Evolutionary conservation across 805 yeast species (phyloP), one percentile per base, ranked within the genome.

Genomic region (Hemisphaericaspora nanyangensis): DNA sequence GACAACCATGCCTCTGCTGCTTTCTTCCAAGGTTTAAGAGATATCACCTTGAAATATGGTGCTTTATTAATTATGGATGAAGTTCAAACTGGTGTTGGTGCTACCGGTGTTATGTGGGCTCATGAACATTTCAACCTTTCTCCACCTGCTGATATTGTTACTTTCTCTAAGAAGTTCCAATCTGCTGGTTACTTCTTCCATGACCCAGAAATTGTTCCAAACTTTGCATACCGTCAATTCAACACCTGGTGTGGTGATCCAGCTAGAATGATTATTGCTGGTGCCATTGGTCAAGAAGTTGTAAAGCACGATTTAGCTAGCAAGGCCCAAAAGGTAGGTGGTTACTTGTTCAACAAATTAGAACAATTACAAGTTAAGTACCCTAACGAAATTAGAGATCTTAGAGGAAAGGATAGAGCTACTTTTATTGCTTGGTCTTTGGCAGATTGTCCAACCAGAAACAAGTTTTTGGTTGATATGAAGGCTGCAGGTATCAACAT

Each of bases 211-310:
- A 65, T 85, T 44, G 72, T 82, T 50, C 95, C 95, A 55, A 72
- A 79, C 63, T 61, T 65, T 55, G 80, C 95, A n/a, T 85, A 82
- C 75, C 79, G 95, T 63, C 95, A 86, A 72, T 85, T 85, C 77
- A 85, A 85, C 79, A 85, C 95, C 43, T 85, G 95, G 95, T 84
- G 91, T 68, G 95, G 95, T 54, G 95, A 85, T 67, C 90, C 95
- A 60, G 82, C 89, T 43, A 79, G 82, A 65, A 75, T 84, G 60
- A 68, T 85, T 53, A 71, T 87, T 52, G 85, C 90, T 40, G 80
- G 83, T 55, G 79, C 86, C 48, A 83, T 86, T 56, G 78, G 77
- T 53, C 60, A 74, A 48, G 89, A 85, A 67, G 68, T 84, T 35
- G 63, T 68, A 35, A 77, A 77, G 50, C 63, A 84, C 57, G 75